Evolutionary conservation across 2,329 filamentous ascomycete species (phyloP).

Genomic region (Talaromyces sp.): DNA sequence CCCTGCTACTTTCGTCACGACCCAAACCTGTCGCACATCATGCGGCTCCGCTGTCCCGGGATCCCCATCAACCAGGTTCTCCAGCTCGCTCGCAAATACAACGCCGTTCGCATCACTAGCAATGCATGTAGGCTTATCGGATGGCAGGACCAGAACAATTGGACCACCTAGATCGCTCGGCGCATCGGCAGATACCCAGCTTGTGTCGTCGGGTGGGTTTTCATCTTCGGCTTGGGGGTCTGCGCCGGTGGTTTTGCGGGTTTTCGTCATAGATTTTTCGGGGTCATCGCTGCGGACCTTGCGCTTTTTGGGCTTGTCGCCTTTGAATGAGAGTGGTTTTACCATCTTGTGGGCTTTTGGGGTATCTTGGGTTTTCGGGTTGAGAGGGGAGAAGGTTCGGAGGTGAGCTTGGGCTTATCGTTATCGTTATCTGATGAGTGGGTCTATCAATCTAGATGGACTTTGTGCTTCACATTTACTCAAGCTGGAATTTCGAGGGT

Average conservation of each 20-base stretch:
- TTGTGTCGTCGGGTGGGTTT: constrained; percentile 68
- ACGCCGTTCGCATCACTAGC: constrained; percentile 85
- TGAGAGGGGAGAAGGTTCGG: background rate
- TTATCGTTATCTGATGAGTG: constrained; percentile 1
- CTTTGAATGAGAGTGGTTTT: constrained; percentile 92
- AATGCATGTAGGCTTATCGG: constrained; percentile 71
- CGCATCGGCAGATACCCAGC: constrained; percentile 84
- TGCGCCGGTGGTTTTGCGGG: constrained; percentile 26
- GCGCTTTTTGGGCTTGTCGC: constrained; percentile 91
- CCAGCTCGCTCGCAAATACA: constrained; percentile 78
- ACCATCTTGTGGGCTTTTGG: constrained; percentile 47
- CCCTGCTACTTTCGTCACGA: constrained; percentile 80
- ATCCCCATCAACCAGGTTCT: constrained; percentile 86
- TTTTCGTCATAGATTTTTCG: constrained; percentile 30
- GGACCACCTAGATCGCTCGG: constrained; percentile 77
- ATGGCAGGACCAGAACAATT: constrained; percentile 78
- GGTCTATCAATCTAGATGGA: no score
- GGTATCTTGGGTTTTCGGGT: background rate
- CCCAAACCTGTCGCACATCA: constrained; percentile 94
- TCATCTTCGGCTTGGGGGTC: constrained; percentile 36
- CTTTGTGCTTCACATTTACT: no score
- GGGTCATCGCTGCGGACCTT: constrained; percentile 67
- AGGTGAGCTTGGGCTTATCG: constrained; percentile 2
- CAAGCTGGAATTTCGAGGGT: no score
- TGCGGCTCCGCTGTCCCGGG: constrained; percentile 87